These are phyloP conservation scores for Copromyces sp. DNA, from an alignment of 495 filamentous ascomycete species.

Conservation along the genomic window DNA sequence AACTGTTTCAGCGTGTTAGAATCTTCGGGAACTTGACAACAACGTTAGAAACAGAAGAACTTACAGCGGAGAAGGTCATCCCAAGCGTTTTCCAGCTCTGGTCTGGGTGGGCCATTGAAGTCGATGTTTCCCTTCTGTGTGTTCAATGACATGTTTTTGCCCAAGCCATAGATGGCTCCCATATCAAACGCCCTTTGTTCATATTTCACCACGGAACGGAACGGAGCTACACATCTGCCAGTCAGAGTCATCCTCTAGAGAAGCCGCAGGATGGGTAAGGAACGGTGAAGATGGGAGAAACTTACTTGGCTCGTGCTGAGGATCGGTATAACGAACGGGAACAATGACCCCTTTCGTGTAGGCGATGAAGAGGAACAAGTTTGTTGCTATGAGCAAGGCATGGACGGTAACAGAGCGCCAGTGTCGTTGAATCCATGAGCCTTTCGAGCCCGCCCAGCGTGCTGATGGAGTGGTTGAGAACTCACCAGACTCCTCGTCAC, in stretches of 20 bases:
- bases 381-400: background rate
- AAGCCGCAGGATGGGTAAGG: background rate
- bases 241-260: background rate
- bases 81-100: conserved; percentile 1
- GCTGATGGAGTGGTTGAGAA: background rate
- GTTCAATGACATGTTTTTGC: background rate
- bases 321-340: background rate
- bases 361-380: background rate
- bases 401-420: conserved; percentile 3
- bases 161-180: background rate
- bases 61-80: background rate
- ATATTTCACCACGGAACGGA: background rate
- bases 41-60: background rate
- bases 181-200: background rate
- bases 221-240: background rate
- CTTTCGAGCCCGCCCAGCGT: background rate
- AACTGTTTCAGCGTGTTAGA: background rate
- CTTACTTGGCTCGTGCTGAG: background rate
- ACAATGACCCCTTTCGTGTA: background rate
- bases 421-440: background rate
- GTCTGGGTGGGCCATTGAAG: conserved; percentile 3
- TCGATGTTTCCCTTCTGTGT: background rate
- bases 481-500: background rate
- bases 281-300: too few species aligned
- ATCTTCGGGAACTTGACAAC: background rate